Conservation (phyloP, 1,139 yeast species). For the Magnusiomyces tetraspermus region DNA sequence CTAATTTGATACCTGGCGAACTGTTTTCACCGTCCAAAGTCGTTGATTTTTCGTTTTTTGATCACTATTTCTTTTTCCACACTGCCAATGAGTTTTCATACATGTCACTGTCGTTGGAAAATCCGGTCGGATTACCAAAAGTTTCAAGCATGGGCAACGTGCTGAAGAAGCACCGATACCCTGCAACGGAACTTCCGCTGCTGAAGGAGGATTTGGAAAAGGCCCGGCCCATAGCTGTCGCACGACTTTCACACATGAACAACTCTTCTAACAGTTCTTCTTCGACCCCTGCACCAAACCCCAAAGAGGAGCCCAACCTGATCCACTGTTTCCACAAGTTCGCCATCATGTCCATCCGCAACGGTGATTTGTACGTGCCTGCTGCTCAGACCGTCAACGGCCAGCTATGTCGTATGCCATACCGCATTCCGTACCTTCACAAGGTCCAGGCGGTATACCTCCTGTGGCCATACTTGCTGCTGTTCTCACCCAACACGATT, state of each 20-base stretch:
- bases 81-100: conserved; percentile 12
- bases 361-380: conserved; percentile 8
- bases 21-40: conserved; percentile 13
- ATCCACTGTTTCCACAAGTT: conserved; percentile 14
- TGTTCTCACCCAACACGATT: conserved; percentile 11
- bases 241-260: background rate
- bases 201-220: background rate
- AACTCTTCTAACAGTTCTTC: background rate
- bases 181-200: background rate
- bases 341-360: conserved; percentile 12
- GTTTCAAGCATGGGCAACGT: background rate
- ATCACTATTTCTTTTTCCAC: conserved; percentile 12
- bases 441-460: conserved; percentile 12
- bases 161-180: background rate
- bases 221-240: background rate
- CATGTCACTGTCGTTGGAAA: conserved; percentile 5
- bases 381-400: background rate
- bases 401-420: background rate
- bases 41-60: conserved; percentile 12
- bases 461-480: conserved; percentile 11
- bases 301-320: conserved; percentile 5
- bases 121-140: background rate
- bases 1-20: background rate
- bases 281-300: background rate
- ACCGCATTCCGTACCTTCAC: conserved; percentile 7